Conservation (phyloP, 2,329 filamentous ascomycete genomes). For the Colletotrichum sojae region DNA sequence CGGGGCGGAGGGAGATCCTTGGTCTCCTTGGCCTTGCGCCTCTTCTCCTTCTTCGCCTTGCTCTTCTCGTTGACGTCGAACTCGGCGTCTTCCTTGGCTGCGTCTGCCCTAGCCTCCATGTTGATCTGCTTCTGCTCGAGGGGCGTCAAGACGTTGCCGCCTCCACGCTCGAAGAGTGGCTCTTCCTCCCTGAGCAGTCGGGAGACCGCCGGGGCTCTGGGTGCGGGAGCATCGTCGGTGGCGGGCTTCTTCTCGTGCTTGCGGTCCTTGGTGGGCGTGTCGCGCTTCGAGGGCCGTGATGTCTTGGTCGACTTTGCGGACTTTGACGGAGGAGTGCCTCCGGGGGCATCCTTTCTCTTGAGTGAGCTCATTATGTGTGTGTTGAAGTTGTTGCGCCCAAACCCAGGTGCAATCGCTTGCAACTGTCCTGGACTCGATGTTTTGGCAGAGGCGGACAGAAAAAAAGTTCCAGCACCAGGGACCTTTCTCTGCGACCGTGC, state of each 20-base stretch:
- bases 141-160: conserved; percentile 90
- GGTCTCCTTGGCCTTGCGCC: conserved; percentile 66
- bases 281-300: conserved; percentile 44
- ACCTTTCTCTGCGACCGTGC: conserved; percentile 30
- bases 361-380: conserved; percentile 66
- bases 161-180: conserved; percentile 91
- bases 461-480: conserved; percentile 24
- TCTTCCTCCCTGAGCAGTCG: conserved; percentile 80
- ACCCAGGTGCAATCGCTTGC: conserved; percentile 39
- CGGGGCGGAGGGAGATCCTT: conserved; percentile 62
- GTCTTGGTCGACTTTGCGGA: conserved; percentile 56
- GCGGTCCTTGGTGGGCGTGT: conserved; percentile 46
- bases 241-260: conserved; percentile 53
- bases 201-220: conserved; percentile 57
- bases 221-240: conserved; percentile 45
- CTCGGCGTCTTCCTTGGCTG: conserved; percentile 84
- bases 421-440: conserved; percentile 33
- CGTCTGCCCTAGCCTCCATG: conserved; percentile 92
- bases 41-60: conserved; percentile 67
- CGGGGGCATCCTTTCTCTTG: conserved; percentile 72
- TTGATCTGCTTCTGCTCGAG: conserved; percentile 97
- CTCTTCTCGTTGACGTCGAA: conserved; percentile 66
- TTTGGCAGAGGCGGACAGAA: conserved; percentile 23
- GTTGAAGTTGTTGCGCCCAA: conserved; percentile 19
- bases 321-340: conserved; percentile 64